Conservation (phyloP, 1,284 basidiomycete genomes). For the Phaffia rhodozyma region DNA sequence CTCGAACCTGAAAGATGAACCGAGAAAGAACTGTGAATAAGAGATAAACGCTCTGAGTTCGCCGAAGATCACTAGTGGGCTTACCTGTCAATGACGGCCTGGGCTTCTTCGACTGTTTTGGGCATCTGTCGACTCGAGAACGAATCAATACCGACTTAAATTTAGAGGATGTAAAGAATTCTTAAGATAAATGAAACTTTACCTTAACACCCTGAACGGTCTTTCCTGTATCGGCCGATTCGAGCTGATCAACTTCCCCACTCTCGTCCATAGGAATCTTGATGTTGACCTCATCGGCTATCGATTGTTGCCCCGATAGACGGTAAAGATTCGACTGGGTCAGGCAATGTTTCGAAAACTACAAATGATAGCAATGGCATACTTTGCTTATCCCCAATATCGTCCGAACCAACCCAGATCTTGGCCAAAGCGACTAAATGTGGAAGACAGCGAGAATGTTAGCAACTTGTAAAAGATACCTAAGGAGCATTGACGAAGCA, state of each 20-base stretch:
- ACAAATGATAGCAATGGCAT: slow-evolving; percentile 22
- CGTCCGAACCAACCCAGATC: slow-evolving; percentile 56
- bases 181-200: no score
- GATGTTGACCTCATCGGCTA: slow-evolving; percentile 21
- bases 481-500: no score
- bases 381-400: slow-evolving; percentile 27
- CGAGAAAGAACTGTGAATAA: not conserved
- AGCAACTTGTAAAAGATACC: no score
- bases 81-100: slow-evolving; percentile 43
- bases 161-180: no score
- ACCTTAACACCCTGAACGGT: slow-evolving; percentile 29
- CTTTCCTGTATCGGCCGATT: slow-evolving; percentile 24
- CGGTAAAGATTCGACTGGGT: not conserved
- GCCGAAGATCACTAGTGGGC: not conserved
- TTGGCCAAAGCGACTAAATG: slow-evolving; percentile 58
- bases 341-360: no score
- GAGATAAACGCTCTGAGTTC: not conserved
- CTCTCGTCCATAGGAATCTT: slow-evolving; percentile 40
- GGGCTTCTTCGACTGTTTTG: slow-evolving; percentile 50
- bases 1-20: slow-evolving; percentile 43
- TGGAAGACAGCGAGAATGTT: no score
- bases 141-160: slow-evolving; percentile 19
- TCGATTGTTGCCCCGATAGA: not conserved
- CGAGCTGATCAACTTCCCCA: slow-evolving; percentile 44
- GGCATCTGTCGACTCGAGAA: slow-evolving; percentile 40